Conservation (phyloP, 805 yeast species). For the Saccharomycopsis sp. region DNA sequence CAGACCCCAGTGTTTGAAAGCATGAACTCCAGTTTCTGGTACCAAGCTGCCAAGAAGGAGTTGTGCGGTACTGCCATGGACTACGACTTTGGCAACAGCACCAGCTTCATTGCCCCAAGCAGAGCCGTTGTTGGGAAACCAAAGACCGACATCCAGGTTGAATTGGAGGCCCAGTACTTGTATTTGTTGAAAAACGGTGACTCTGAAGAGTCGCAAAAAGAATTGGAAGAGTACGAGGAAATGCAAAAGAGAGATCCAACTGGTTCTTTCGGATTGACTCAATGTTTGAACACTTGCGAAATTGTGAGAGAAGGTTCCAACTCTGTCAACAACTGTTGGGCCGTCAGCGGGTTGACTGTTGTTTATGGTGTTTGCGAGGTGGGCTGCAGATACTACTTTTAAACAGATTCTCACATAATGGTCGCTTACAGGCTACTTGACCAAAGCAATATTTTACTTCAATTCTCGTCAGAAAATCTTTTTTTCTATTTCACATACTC, state of each 20-base stretch:
- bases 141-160: conserved; percentile 8
- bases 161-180: conserved; percentile 11
- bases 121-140: not conserved
- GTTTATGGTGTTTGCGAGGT: conserved; percentile 21
- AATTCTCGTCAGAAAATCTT: not conserved
- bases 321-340: conserved; percentile 19
- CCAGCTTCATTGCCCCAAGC: not conserved
- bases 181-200: conserved; percentile 8
- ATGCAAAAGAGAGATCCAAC: not conserved
- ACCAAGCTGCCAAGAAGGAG: conserved; percentile 19
- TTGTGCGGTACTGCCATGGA: conserved; percentile 20
- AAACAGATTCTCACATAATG: not conserved
- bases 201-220: not conserved
- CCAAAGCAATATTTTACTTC: not conserved
- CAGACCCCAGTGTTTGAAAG: conserved; percentile 10
- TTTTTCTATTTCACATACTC: not conserved
- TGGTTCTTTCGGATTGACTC: conserved; percentile 5
- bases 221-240: not conserved
- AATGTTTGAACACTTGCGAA: conserved; percentile 19
- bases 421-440: not conserved
- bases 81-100: not conserved
- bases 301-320: conserved; percentile 12
- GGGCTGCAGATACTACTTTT: conserved; percentile 18
- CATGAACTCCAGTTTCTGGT: conserved; percentile 19
- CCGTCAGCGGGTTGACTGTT: conserved; percentile 19